Percentiles rank a stretch among this genome's conserved stretches.
These are phyloP conservation scores for Peribolospora baueri DNA, from an alignment of 768 basidiomycete species.

Conservation along the genomic window DNA sequence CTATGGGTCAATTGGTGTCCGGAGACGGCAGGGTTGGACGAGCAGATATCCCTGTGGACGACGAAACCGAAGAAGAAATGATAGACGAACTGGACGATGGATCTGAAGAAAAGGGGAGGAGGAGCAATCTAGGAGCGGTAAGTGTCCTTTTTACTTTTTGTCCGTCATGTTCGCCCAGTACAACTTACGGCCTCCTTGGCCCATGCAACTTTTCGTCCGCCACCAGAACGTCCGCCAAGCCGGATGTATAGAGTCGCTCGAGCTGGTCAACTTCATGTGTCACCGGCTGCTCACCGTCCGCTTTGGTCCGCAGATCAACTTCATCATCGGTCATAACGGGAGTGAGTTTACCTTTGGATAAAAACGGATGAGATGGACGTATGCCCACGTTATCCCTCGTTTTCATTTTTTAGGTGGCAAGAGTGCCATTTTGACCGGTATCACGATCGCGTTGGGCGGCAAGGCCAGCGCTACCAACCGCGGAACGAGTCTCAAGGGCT, in stretches of 20 bases:
- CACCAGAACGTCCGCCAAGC: constrained; percentile 51
- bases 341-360: constrained; percentile 4
- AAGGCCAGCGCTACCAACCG: constrained; percentile 53
- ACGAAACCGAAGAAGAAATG: no score
- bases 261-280: constrained; percentile 80
- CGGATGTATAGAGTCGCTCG: constrained; percentile 65
- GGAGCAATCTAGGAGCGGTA: no score
- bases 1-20: no score
- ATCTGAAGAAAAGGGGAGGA: no score
- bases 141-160: no score
- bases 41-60: no score
- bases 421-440: constrained; percentile 76
- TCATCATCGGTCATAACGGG: constrained; percentile 50
- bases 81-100: no score
- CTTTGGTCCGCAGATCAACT: constrained; percentile 86
- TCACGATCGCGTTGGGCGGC: constrained; percentile 79
- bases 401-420: constrained; percentile 44
- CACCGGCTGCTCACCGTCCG: constrained; percentile 32
- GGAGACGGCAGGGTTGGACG: no score
- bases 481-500: constrained; percentile 6
- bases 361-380: neutral
- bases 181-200: no score
- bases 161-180: no score
- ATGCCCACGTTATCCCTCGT: neutral
- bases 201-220: no score